phyloP scores from a whole-genome alignment of 495 filamentous ascomycete genomes.

The Hypoxylon subgilvum region DNA sequence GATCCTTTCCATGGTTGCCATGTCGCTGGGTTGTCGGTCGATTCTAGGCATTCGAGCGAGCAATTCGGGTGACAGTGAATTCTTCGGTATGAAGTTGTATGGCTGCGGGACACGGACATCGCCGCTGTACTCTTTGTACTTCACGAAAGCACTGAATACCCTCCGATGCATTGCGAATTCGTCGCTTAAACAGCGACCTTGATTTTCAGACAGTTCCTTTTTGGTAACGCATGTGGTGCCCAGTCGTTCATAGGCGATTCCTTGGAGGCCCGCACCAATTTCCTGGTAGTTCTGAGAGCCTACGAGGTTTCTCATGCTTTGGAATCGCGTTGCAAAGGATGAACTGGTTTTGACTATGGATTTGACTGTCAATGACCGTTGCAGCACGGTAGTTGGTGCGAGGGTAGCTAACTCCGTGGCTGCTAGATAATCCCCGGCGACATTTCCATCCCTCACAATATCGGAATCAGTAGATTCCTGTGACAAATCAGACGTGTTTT shows the following conservation, averaged over 20 bases:
- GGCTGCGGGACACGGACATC: too few relatives aligned
- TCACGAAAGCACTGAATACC: background rate
- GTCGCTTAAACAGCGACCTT: background rate
- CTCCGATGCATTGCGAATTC: background rate
- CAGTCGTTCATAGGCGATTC: background rate
- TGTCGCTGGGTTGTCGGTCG: too few relatives aligned
- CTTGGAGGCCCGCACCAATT: background rate
- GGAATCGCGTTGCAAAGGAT: too few relatives aligned
- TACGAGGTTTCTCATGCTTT: too few relatives aligned
- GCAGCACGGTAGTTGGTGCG: background rate
- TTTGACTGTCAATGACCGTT: background rate
- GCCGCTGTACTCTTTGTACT: too few relatives aligned
- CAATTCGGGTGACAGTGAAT: background rate
- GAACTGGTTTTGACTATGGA: background rate
- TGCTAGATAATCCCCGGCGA: background rate
- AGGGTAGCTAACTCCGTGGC: background rate
- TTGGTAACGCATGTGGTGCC: background rate
- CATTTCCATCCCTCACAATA: background rate
- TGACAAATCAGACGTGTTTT: background rate
- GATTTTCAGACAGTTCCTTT: background rate
- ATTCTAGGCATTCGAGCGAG: constrained; percentile 8
- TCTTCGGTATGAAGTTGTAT: too few relatives aligned
- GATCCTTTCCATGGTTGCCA: constrained; percentile 43
- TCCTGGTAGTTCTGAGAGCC: background rate
- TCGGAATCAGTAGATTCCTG: background rate